A percentile compares a stretch with the other conserved stretches of the same genome.
Conservation (phyloP, 2,329 filamentous ascomycete species). For the Akanthomyces lecanii region DNA sequence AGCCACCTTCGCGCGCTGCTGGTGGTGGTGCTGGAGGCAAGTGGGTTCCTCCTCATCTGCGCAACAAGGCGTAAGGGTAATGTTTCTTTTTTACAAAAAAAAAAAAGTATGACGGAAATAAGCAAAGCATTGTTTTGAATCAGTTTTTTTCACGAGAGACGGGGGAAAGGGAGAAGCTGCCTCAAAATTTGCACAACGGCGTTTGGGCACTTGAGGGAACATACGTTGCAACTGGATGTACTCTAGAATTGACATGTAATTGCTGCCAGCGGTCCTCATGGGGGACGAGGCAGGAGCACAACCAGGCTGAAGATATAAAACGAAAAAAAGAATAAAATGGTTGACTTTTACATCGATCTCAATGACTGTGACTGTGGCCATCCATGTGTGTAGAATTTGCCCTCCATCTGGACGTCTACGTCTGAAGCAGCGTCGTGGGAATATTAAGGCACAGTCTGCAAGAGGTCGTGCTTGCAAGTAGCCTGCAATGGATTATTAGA, state of each 20-base stretch:
- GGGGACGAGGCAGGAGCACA: slow-evolving; percentile 8
- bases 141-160: slow-evolving; percentile 5
- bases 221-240: slow-evolving; percentile 16
- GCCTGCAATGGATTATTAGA: too few species aligned
- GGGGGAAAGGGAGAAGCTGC: background rate
- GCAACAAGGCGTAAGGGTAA: slow-evolving; percentile 28
- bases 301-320: slow-evolving; percentile 10
- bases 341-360: background rate
- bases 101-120: slow-evolving; percentile 13
- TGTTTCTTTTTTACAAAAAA: background rate
- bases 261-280: background rate
- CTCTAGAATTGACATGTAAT: slow-evolving; percentile 16
- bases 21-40: slow-evolving; percentile 45
- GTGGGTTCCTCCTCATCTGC: slow-evolving; percentile 51
- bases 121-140: slow-evolving; percentile 16
- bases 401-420: too few species aligned
- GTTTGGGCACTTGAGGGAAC: slow-evolving; percentile 13
- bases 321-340: slow-evolving; percentile 10
- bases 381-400: too few species aligned
- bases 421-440: too few species aligned
- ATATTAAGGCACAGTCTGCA: too few species aligned
- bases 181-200: slow-evolving; percentile 14
- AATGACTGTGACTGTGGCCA: too few species aligned
- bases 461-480: too few species aligned
- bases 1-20: slow-evolving; percentile 48